These are phyloP conservation scores for Gentiana straminea DNA, from an alignment of 257 asterid genomes.

Conservation along the genomic window DNA sequence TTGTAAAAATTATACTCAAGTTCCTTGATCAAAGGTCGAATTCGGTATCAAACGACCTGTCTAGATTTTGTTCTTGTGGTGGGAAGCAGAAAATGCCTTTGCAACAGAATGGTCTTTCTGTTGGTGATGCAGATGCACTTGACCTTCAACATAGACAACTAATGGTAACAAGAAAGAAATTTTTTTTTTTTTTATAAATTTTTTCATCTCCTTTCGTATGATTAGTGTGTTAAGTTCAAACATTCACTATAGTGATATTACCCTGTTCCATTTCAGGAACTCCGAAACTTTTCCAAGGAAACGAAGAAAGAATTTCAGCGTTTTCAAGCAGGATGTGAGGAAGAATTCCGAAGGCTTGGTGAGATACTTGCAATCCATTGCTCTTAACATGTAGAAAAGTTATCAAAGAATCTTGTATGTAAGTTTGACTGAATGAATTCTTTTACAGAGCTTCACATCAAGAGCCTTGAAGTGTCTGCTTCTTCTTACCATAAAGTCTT, in stretches of 20 bases:
- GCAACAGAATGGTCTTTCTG: conserved; percentile 19
- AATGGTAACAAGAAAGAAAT: conserved; percentile 30
- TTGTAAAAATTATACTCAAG: conserved; percentile 50
- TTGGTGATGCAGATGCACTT: conserved; percentile 32
- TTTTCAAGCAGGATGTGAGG: conserved; percentile 50
- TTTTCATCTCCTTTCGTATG: not conserved
- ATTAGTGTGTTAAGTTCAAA: not conserved
- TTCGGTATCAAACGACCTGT: conserved; percentile 45
- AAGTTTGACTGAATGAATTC: not conserved
- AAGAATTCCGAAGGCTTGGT: conserved; percentile 60
- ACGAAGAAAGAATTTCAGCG: conserved; percentile 44
- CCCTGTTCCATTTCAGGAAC: conserved; percentile 34
- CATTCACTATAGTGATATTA: not conserved
- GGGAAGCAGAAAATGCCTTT: conserved; percentile 24
- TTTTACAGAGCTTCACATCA: conserved; percentile 47
- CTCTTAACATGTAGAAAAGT: not conserved
- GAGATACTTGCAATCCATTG: conserved; percentile 16
- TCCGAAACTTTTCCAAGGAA: conserved; percentile 44
- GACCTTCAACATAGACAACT: conserved; percentile 55
- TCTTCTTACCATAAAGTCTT: conserved; percentile 68
- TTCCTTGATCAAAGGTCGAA: conserved; percentile 53
- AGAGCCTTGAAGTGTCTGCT: conserved; percentile 58
- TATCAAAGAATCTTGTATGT: not conserved
- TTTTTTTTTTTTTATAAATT: too few relatives aligned
- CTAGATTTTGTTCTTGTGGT: conserved; percentile 61